Conservation (phyloP, 306 rosid species). For the Quercus cerris region DNA sequence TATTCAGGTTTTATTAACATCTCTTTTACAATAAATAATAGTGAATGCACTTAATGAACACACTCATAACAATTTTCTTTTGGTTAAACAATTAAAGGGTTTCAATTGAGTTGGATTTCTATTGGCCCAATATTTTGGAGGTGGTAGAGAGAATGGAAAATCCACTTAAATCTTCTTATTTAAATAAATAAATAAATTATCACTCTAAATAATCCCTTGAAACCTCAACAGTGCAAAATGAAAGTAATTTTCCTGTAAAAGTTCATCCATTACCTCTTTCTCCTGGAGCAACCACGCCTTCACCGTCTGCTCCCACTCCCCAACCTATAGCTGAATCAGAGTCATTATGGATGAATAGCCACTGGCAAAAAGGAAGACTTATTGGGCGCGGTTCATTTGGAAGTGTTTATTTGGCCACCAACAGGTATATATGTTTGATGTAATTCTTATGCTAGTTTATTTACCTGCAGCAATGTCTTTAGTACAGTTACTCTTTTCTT, state of each 20-base stretch:
- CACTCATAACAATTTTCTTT: too few species aligned
- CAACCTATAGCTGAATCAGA: conserved; percentile 43
- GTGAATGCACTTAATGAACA: too few species aligned
- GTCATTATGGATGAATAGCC: conserved; percentile 50
- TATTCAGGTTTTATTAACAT: too few species aligned
- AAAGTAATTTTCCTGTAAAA: conserved; percentile 28
- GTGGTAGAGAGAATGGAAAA: too few species aligned
- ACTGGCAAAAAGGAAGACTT: conserved; percentile 93
- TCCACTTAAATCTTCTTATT: too few species aligned
- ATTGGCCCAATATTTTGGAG: too few species aligned
- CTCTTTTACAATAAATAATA: too few species aligned
- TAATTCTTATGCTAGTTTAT: conserved; percentile 1
- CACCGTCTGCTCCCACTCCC: conserved; percentile 36
- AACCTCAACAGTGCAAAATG: conserved; percentile 37
- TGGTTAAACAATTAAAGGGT: too few species aligned
- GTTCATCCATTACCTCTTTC: conserved; percentile 91
- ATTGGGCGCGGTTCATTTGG: conserved; percentile 99
- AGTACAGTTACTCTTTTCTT: too few species aligned
- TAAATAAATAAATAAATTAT: too few species aligned
- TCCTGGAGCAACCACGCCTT: conserved; percentile 56
- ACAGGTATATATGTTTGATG: conserved; percentile 45
- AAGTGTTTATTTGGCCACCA: conserved; percentile 85
- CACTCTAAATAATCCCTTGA: conserved; percentile 10
- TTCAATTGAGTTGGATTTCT: too few species aligned
- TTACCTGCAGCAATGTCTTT: too few species aligned